Evolutionary conservation across 306 rosid species (phyloP), one percentile per base, ranked within the genome.

Genomic region (Cucumis sativus): DNA sequence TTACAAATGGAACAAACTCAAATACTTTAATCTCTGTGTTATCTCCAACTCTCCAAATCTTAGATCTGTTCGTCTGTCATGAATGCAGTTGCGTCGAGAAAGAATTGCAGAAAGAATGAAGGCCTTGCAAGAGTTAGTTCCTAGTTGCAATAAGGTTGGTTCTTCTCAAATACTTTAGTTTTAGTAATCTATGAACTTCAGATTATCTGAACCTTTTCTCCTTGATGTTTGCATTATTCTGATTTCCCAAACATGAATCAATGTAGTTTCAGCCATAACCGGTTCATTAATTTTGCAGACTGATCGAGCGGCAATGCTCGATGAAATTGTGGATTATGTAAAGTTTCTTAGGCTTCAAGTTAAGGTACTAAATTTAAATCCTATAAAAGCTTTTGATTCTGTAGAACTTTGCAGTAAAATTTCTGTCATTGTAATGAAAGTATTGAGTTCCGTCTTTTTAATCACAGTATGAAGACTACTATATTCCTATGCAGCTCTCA

Each of bases 101-200:
- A 96, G 99, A 86, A 96, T 96, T 72, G 98, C 99, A 0, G 99
- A 96, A 82, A 89, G 99, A 89, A 96, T 96, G 99, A 96, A 84
- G 89, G 99, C 98, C 78, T 80, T 96, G 84, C 99, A 92, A 86
- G 99, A 96, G 80, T 80, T 96, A 82, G 99, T 96, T 80, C 99
- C 98, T 64, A 89, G 92, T 80, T 87, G 91, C 80, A 96, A 92
- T 64, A 96, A 96, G 96, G 98, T 92, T 60, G 11, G 90, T 84
- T 65, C n/a, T 78, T 65, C 64, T 20, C 69, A 52, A 25, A 52
- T 54, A 40, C 74, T 5, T 2, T 30, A 41, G 21, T 20, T 68
- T 68, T 68, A 1, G 8, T 65, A 4, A 65, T 35, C 6, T 13
- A 13, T 52, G 28, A n/a, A 54, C n/a, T 16, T 30, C 28, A 6